phyloP scores from a whole-genome alignment of 208 protist species.

The Leishmania amazonensis region DNA sequence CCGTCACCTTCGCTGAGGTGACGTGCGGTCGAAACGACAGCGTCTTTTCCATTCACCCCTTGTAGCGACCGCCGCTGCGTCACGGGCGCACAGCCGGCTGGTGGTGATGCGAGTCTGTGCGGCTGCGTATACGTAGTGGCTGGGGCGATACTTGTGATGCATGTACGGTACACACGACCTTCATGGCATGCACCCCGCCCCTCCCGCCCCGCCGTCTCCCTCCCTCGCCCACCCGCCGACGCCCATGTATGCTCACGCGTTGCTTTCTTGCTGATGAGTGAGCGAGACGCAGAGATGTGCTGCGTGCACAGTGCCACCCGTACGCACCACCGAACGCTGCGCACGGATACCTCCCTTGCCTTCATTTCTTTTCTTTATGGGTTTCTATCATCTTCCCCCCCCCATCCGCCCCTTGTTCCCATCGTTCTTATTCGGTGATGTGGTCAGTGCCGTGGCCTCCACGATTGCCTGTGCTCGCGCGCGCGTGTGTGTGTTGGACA shows the following conservation, averaged over 20 bases:
- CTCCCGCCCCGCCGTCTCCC: background rate
- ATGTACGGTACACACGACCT: background rate
- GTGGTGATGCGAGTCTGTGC: background rate
- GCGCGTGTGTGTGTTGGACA: background rate
- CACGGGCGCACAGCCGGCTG: background rate
- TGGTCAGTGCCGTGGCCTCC: background rate
- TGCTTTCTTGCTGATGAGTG: background rate
- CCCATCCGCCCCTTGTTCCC: background rate
- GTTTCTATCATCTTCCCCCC: background rate
- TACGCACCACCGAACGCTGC: background rate
- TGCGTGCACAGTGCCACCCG: background rate
- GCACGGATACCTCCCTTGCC: background rate
- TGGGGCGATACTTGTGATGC: background rate
- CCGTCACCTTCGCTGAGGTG: slow-evolving; percentile 41
- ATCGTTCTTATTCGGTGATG: background rate
- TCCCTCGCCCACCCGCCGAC: background rate
- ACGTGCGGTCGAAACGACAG: slow-evolving; percentile 58
- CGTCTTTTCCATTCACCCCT: slow-evolving; percentile 42
- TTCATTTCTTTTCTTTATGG: background rate
- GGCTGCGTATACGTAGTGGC: background rate
- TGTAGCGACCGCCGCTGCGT: background rate
- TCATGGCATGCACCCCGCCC: background rate
- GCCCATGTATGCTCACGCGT: background rate
- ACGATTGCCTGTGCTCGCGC: background rate
- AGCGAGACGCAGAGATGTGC: background rate